Conservation (phyloP, 108 stramenopile species). For the Epithemia pelagica region DNA sequence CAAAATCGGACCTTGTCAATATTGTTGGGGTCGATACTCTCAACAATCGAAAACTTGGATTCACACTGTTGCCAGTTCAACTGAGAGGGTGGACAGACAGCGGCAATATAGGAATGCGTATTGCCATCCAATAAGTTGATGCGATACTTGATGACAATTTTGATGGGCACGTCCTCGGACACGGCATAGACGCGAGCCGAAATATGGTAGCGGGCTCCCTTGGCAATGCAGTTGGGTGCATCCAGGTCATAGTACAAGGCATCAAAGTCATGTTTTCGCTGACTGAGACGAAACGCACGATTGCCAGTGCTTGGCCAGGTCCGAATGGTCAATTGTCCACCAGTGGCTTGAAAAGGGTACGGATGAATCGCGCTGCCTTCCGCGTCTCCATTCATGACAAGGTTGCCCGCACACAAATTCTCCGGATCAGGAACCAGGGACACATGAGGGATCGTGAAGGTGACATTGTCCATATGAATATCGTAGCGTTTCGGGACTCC, state of each 20-base stretch:
- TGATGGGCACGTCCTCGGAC: not conserved
- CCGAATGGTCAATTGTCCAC: not conserved
- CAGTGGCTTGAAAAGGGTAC: conserved; percentile 14
- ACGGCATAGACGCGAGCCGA: not conserved
- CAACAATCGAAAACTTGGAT: not conserved
- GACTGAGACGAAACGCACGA: not conserved
- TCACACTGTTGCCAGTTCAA: not conserved
- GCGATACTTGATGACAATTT: not conserved
- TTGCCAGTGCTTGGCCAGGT: not conserved
- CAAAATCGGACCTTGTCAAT: conserved; percentile 3
- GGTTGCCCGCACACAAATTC: conserved; percentile 27
- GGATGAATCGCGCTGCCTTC: conserved; percentile 21
- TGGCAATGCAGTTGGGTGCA: conserved; percentile 2
- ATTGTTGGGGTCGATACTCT: not conserved
- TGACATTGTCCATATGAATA: conserved; percentile 30
- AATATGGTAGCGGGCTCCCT: not conserved
- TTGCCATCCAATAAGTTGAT: not conserved
- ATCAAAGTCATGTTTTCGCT: not conserved
- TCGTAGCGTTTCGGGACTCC: conserved; percentile 20
- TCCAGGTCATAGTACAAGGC: not conserved
- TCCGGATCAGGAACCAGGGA: conserved; percentile 16
- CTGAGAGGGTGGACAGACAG: not conserved
- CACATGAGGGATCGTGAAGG: conserved; percentile 31
- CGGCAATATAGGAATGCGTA: not conserved
- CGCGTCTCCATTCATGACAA: conserved; percentile 42